Evolutionary conservation across 768 basidiomycete species (phyloP).

Genomic region (Lentinula boryana): DNA sequence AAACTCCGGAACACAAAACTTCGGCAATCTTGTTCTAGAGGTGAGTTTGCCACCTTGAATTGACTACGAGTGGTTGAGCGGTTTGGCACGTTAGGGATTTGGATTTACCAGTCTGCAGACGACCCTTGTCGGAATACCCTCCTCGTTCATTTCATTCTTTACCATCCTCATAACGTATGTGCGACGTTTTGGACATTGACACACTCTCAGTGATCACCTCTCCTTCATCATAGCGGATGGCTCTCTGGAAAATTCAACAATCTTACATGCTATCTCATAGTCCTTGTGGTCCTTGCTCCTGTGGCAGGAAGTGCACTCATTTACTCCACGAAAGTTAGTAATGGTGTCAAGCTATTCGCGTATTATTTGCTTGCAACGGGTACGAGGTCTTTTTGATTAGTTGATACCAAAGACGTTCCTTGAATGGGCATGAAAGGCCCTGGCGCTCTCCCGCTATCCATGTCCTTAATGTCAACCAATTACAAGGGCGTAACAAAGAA

Average conservation of each 20-base stretch:
- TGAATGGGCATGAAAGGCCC: background rate
- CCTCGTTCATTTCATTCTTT: background rate
- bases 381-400: background rate
- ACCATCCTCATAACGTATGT: constrained; percentile 1
- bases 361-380: background rate
- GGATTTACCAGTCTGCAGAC: background rate
- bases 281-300: background rate
- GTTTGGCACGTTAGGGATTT: background rate
- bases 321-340: background rate
- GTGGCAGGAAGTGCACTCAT: background rate
- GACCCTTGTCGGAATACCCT: background rate
- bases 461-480: background rate
- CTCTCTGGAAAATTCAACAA: background rate
- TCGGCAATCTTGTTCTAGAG: background rate
- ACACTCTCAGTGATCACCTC: background rate
- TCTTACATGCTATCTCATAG: background rate
- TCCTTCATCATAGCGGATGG: background rate
- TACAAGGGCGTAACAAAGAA: constrained; percentile 3
- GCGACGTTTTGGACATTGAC: background rate
- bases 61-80: background rate
- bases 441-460: background rate
- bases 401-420: no score
- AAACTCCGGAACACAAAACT: constrained; percentile 1
- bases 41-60: background rate
- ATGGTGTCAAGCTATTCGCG: background rate